Evolutionary conservation across 2,329 filamentous ascomycete genomes (phyloP).

Genomic region (Aurifilum marmelostoma): DNA sequence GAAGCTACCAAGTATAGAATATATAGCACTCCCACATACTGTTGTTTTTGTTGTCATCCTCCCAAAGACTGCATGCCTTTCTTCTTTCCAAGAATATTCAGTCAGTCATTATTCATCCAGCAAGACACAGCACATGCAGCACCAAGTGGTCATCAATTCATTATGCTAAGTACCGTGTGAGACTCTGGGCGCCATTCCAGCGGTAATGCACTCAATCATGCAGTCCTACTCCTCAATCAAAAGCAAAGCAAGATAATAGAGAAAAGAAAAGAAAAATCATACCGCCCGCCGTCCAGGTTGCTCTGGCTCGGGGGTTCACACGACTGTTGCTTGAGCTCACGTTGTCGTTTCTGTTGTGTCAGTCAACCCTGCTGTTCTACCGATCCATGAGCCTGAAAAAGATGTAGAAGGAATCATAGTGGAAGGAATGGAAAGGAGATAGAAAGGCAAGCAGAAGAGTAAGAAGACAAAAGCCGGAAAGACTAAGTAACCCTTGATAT

Average conservation of each 20-base stretch:
- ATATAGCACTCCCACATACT: neutral
- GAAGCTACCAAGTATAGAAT: neutral
- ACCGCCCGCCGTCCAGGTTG: neutral
- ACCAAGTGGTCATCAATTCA: neutral
- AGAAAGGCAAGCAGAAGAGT: neutral
- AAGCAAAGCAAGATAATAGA: neutral
- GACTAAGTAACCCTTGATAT: too few relatives aligned
- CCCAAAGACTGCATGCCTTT: too few relatives aligned
- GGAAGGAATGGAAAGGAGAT: neutral
- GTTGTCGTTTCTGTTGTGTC: neutral
- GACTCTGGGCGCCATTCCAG: neutral
- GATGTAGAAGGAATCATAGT: neutral
- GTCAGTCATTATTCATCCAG: too few relatives aligned
- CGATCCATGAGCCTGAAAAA: neutral
- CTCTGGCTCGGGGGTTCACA: neutral
- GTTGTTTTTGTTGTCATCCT: neutral
- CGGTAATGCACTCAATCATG: neutral
- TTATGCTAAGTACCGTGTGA: neutral
- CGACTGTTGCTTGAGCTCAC: neutral
- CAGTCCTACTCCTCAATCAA: neutral
- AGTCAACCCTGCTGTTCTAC: neutral
- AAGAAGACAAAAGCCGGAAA: neutral
- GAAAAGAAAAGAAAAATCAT: neutral
- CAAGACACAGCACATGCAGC: neutral
- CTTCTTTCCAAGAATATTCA: neutral